These are phyloP conservation scores for Madurella mycetomatis DNA, from an alignment of 2,329 filamentous ascomycete genomes.

Conservation along the genomic window DNA sequence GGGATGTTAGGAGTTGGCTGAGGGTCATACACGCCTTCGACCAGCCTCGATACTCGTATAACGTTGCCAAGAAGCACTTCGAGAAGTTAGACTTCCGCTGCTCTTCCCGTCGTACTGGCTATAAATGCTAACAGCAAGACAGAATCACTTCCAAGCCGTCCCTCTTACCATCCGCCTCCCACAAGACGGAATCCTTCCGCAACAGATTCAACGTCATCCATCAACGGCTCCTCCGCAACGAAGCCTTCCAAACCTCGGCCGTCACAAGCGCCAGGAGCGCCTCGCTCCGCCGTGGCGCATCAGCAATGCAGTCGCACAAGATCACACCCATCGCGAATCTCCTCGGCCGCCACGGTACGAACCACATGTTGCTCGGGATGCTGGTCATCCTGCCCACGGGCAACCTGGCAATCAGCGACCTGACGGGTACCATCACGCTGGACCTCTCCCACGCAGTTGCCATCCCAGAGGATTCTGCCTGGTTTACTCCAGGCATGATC, in stretches of 20 bases:
- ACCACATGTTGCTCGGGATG: conserved; percentile 82
- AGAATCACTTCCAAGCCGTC: conserved; percentile 62
- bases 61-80: conserved; percentile 82
- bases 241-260: conserved; percentile 81
- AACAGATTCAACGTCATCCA: conserved; percentile 91
- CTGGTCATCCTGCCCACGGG: conserved; percentile 77
- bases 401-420: conserved; percentile 74
- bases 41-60: conserved; percentile 75
- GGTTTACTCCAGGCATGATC: conserved; percentile 95
- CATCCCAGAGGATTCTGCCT: conserved; percentile 80
- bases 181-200: conserved; percentile 81
- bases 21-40: conserved; percentile 80
- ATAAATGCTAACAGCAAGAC: conserved; percentile 20
- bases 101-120: too few species aligned
- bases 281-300: conserved; percentile 54
- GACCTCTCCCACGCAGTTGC: conserved; percentile 76
- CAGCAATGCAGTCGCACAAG: conserved; percentile 66
- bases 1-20: conserved; percentile 75
- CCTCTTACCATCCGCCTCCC: conserved; percentile 68
- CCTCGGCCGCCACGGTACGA: conserved; percentile 73
- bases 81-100: conserved; percentile 53
- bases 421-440: conserved; percentile 81
- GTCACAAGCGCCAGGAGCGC: conserved; percentile 59
- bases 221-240: conserved; percentile 86
- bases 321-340: conserved; percentile 79